These are phyloP conservation scores for Backusella westeae DNA, from an alignment of 192 early-diverging fungal species.

Conservation along the genomic window DNA sequence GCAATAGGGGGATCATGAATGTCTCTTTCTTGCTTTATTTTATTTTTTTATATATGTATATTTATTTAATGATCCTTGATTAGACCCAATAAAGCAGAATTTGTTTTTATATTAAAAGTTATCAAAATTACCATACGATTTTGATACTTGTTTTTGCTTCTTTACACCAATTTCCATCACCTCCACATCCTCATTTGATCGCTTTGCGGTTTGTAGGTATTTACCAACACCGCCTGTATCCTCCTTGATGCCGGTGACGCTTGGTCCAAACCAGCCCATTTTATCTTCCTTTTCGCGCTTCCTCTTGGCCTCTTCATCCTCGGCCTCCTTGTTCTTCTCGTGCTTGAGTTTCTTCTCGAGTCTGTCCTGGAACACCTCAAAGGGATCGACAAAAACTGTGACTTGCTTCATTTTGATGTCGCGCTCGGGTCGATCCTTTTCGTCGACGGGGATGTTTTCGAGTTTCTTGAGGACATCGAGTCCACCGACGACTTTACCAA, in stretches of 20 bases:
- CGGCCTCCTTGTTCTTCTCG: constrained; percentile 38
- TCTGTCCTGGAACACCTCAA: constrained; percentile 67
- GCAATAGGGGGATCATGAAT: neutral
- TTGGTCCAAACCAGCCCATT: constrained; percentile 74
- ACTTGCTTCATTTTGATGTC: constrained; percentile 75
- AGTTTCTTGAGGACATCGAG: constrained; percentile 77
- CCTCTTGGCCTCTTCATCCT: constrained; percentile 39
- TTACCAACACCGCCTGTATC: constrained; percentile 57
- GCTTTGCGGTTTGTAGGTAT: constrained; percentile 46
- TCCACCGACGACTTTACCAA: constrained; percentile 92
- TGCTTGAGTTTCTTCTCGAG: constrained; percentile 63
- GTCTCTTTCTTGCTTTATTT: neutral
- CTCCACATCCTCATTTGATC: constrained; percentile 12
- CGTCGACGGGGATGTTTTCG: constrained; percentile 71
- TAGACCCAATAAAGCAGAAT: neutral
- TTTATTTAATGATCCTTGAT: neutral
- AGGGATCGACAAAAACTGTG: constrained; percentile 83
- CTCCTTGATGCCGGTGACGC: constrained; percentile 41
- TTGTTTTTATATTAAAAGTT: constrained; percentile 12
- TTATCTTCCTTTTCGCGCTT: constrained; percentile 58
- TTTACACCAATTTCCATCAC: constrained; percentile 12
- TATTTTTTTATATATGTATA: neutral
- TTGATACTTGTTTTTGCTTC: constrained; percentile 29
- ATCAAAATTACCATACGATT: constrained; percentile 43
- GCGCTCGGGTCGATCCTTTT: constrained; percentile 67